phyloP scores from a whole-genome alignment of 805 yeast genomes.

The Wickerhamomyces hampshirensis region DNA sequence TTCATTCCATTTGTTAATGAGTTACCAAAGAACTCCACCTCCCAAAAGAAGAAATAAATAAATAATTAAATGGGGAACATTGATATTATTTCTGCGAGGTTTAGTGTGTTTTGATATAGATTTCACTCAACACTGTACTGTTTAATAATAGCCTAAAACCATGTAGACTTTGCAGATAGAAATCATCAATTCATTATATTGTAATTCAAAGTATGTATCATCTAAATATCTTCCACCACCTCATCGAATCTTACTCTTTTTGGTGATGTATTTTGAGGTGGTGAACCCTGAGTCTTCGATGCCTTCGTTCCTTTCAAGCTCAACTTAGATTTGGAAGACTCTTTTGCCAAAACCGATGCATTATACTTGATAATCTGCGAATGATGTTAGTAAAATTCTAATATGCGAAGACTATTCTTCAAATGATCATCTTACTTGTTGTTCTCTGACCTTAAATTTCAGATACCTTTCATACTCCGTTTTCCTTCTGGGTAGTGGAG shows the following conservation, averaged over 20 bases:
- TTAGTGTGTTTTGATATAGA: no score
- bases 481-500: constrained; percentile 18
- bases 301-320: not conserved
- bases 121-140: no score
- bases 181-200: not conserved
- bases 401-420: not conserved
- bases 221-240: not conserved
- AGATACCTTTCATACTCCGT: constrained; percentile 12
- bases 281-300: not conserved
- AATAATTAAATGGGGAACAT: not conserved
- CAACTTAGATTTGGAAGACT: constrained; percentile 6
- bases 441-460: constrained; percentile 16
- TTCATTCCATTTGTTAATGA: constrained; percentile 88
- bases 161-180: not conserved
- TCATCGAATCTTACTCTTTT: constrained; percentile 9
- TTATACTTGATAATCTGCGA: constrained; percentile 9
- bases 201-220: constrained; percentile 1
- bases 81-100: not conserved
- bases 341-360: constrained; percentile 9
- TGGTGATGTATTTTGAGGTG: constrained; percentile 7
- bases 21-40: constrained; percentile 90
- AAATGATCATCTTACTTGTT: constrained; percentile 12
- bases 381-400: constrained; percentile 1
- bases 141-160: no score
- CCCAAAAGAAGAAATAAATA: constrained; percentile 50